These are phyloP conservation scores for Scheffersomyces stambukii DNA, from an alignment of 1,139 yeast genomes.

Conservation along the genomic window DNA sequence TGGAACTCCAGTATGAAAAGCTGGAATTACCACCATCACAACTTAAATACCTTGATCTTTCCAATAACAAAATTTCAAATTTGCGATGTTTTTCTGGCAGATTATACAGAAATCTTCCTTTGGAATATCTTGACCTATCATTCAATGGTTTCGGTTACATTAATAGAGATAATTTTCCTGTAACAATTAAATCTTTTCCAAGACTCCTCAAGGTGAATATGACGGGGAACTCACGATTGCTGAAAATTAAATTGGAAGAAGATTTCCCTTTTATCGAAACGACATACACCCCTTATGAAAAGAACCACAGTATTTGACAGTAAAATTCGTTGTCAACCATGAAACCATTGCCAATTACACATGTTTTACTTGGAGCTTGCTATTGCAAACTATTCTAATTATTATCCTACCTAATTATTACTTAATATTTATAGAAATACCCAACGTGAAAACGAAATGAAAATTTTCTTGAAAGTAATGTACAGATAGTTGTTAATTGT, in stretches of 20 bases:
- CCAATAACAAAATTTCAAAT: slow-evolving; percentile 10
- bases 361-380: too few relatives aligned
- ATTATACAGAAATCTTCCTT: slow-evolving; percentile 7
- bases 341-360: too few relatives aligned
- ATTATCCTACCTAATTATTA: too few relatives aligned
- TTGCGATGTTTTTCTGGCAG: slow-evolving; percentile 8
- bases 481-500: too few relatives aligned
- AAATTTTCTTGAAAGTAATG: too few relatives aligned
- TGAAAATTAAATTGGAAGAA: slow-evolving; percentile 4
- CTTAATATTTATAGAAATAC: too few relatives aligned
- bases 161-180: slow-evolving; percentile 10
- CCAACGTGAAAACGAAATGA: too few relatives aligned
- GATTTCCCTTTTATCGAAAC: slow-evolving; percentile 7
- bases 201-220: slow-evolving; percentile 6
- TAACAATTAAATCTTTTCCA: slow-evolving; percentile 6
- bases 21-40: neutral
- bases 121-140: slow-evolving; percentile 10
- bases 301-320: too few relatives aligned
- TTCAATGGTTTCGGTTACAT: slow-evolving; percentile 10
- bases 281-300: slow-evolving; percentile 5
- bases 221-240: slow-evolving; percentile 9
- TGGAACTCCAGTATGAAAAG: slow-evolving; percentile 7
- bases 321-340: too few relatives aligned
- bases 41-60: slow-evolving; percentile 7
- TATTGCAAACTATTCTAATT: too few relatives aligned